These are phyloP conservation scores for Starmera dryadoides DNA, from an alignment of 805 yeast genomes.

Conservation along the genomic window DNA sequence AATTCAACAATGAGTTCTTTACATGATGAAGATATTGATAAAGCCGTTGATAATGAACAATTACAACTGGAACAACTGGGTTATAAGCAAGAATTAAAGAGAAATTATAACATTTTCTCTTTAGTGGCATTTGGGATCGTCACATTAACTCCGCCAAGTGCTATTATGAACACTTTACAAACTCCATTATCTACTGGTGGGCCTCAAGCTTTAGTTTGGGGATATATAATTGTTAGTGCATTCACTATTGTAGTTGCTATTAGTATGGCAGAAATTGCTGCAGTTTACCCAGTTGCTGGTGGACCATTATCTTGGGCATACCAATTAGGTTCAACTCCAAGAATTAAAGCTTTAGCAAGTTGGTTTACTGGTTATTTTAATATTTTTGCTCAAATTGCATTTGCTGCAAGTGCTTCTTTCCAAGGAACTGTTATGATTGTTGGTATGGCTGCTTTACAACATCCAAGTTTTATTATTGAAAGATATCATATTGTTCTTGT, in stretches of 20 bases:
- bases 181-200: slow-evolving; percentile 19
- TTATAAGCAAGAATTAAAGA: slow-evolving; percentile 19
- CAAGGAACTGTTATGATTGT: slow-evolving; percentile 19
- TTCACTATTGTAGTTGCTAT: slow-evolving; percentile 19
- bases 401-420: slow-evolving; percentile 19
- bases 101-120: slow-evolving; percentile 17
- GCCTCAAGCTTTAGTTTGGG: slow-evolving; percentile 21
- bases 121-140: slow-evolving; percentile 19
- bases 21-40: too few species aligned
- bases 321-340: slow-evolving; percentile 19
- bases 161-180: slow-evolving; percentile 19
- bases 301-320: slow-evolving; percentile 30
- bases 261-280: slow-evolving; percentile 25
- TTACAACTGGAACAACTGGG: slow-evolving; percentile 14
- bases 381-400: slow-evolving; percentile 20
- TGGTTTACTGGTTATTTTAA: slow-evolving; percentile 23
- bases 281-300: slow-evolving; percentile 27
- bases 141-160: slow-evolving; percentile 19
- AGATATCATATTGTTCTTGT: slow-evolving; percentile 16
- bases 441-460: slow-evolving; percentile 14
- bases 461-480: slow-evolving; percentile 10
- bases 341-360: slow-evolving; percentile 19
- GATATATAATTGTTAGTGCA: slow-evolving; percentile 18
- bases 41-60: slow-evolving; percentile 3
- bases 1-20: too few species aligned